phyloP scores from a whole-genome alignment of 768 basidiomycete species.

The Sporobolomyces pararoseus region DNA sequence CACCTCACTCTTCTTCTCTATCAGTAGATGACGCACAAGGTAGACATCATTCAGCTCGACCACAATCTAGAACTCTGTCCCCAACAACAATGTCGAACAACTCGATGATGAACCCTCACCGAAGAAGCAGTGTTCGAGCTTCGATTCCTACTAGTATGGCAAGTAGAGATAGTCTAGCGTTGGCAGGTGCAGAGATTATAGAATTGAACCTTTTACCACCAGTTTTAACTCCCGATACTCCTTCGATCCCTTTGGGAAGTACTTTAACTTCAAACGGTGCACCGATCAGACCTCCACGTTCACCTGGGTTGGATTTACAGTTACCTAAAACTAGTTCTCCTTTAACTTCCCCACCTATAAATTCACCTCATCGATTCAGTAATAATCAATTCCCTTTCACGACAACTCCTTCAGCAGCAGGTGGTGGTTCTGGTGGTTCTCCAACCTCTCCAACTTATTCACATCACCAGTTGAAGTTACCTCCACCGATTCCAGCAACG shows the following conservation, averaged over 20 bases:
- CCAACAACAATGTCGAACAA: background rate
- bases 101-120: background rate
- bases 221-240: conserved; percentile 25
- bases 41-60: conserved; percentile 5
- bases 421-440: background rate
- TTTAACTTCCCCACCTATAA: conserved; percentile 15
- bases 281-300: conserved; percentile 45
- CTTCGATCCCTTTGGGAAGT: conserved; percentile 30
- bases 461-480: background rate
- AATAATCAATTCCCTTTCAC: conserved; percentile 19
- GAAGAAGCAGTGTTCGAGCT: background rate
- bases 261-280: conserved; percentile 32
- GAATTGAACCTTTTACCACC: conserved; percentile 37
- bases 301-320: conserved; percentile 45
- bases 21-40: conserved; percentile 39
- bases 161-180: conserved; percentile 34
- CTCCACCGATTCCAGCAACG: background rate
- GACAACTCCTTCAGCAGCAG: no score
- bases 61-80: background rate
- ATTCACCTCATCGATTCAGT: conserved; percentile 9
- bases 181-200: conserved; percentile 36
- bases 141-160: conserved; percentile 40
- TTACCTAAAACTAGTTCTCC: conserved; percentile 33
- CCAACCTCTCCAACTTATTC: conserved; percentile 5
- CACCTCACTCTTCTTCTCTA: conserved; percentile 43